Evolutionary conservation across 331 rosid genomes (phyloP).

Genomic region (Acacia concinna): DNA sequence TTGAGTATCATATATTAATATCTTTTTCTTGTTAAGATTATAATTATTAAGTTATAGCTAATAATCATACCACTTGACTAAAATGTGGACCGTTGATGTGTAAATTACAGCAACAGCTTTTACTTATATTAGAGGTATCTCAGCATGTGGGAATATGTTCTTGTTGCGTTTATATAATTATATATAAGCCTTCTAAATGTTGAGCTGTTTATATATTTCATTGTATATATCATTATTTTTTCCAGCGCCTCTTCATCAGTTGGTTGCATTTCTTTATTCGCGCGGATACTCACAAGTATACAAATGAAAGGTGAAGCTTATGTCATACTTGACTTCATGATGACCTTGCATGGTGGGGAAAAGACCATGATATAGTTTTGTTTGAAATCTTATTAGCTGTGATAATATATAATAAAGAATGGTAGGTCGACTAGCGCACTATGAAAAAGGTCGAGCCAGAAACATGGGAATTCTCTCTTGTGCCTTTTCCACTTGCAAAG

Average conservation of each 20-base stretch:
- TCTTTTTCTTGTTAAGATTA: neutral
- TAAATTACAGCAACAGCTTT: neutral
- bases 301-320: neutral
- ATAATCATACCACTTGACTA: neutral
- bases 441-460: conserved; percentile 15
- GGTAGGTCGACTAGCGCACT: conserved; percentile 5
- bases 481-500: conserved; percentile 21
- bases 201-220: neutral
- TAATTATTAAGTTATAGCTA: neutral
- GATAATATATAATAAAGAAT: neutral
- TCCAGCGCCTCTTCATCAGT: neutral
- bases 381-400: neutral
- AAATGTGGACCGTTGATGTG: neutral
- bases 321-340: neutral
- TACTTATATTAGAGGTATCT: neutral
- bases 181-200: neutral
- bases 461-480: neutral
- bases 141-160: neutral
- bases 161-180: neutral
- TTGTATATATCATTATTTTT: too few relatives aligned
- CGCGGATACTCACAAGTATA: neutral
- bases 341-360: conserved; percentile 26
- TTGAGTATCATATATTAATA: neutral
- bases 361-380: neutral
- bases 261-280: neutral